Conservation (phyloP, 1,284 basidiomycete species). For the Microbotryum silenes-acaulis region DNA sequence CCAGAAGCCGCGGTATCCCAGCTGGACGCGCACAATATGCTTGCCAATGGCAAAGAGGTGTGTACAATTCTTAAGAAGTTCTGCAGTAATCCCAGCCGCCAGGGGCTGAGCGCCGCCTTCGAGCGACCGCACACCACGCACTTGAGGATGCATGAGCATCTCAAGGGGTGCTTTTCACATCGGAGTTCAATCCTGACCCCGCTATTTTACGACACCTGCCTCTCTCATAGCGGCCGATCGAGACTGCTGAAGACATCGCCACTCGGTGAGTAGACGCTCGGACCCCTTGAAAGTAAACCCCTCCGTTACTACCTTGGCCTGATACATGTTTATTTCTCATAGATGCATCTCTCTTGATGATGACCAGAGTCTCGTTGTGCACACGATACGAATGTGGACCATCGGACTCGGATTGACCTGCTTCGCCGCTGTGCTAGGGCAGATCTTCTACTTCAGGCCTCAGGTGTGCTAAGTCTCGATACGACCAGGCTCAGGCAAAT, state of each 20-base stretch:
- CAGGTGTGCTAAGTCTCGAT: constrained; percentile 1
- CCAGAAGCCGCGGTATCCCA: too few species aligned
- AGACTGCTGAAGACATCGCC: constrained; percentile 30
- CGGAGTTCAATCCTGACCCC: too few species aligned
- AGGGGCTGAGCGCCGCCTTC: neutral
- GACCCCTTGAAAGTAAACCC: neutral
- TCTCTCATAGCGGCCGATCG: neutral
- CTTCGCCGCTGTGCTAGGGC: constrained; percentile 30
- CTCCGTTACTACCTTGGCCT: neutral
- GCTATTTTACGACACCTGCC: constrained; percentile 36
- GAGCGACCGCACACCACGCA: neutral
- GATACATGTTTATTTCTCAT: neutral
- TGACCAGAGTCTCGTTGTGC: constrained; percentile 22
- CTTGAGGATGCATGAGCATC: constrained; percentile 35
- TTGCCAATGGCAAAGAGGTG: constrained; percentile 3
- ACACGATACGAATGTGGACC: constrained; percentile 17
- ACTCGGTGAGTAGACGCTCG: constrained; percentile 10
- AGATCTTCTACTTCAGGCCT: constrained; percentile 11
- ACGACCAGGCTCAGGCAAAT: constrained; percentile 35
- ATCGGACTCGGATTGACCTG: constrained; percentile 11
- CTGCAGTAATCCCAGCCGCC: too few species aligned
- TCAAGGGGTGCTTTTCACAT: constrained; percentile 42
- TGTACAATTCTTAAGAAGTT: too few species aligned
- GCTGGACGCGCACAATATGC: constrained; percentile 1
- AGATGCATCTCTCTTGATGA: constrained; percentile 30